phyloP scores from a whole-genome alignment of 1,284 basidiomycete species.

The Irpex lacteus region DNA sequence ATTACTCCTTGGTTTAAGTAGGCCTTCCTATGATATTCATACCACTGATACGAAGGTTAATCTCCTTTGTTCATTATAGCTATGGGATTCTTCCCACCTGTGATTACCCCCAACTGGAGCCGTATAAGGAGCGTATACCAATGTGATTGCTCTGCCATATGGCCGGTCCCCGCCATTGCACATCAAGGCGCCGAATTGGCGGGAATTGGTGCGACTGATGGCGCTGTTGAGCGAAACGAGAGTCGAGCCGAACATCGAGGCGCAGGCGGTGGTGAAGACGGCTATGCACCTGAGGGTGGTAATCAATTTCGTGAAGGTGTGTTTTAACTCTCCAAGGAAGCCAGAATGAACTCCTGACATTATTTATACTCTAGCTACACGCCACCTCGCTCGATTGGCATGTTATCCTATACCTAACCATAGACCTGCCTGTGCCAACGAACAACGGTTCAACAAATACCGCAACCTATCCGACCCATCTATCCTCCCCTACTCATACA shows the following conservation, averaged over 20 bases:
- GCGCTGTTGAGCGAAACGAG: slow-evolving; percentile 65
- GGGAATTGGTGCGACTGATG: slow-evolving; percentile 67
- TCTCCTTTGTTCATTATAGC: slow-evolving; percentile 35
- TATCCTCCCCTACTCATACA: slow-evolving; percentile 68
- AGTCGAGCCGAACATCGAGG: slow-evolving; percentile 67
- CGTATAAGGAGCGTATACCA: slow-evolving; percentile 60
- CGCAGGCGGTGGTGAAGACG: slow-evolving; percentile 53
- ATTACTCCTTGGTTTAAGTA: slow-evolving; percentile 62
- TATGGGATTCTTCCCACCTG: slow-evolving; percentile 60
- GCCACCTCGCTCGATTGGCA: slow-evolving; percentile 61
- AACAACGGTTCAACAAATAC: slow-evolving; percentile 42
- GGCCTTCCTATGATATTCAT: slow-evolving; percentile 30
- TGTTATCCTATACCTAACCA: slow-evolving; percentile 69
- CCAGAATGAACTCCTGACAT: background rate
- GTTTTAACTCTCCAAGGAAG: slow-evolving; percentile 15
- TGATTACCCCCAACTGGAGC: slow-evolving; percentile 43
- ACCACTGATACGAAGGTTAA: background rate
- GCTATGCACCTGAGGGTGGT: slow-evolving; percentile 66
- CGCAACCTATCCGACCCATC: slow-evolving; percentile 53
- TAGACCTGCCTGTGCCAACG: slow-evolving; percentile 61
- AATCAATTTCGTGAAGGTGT: slow-evolving; percentile 72
- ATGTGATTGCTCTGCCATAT: slow-evolving; percentile 67
- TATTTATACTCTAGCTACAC: slow-evolving; percentile 45
- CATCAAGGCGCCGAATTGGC: slow-evolving; percentile 70
- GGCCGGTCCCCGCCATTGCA: slow-evolving; percentile 66